These are phyloP conservation scores for Plasmodium cynomolgi DNA, from an alignment of 169 alveolate species.

Conservation along the genomic window DNA sequence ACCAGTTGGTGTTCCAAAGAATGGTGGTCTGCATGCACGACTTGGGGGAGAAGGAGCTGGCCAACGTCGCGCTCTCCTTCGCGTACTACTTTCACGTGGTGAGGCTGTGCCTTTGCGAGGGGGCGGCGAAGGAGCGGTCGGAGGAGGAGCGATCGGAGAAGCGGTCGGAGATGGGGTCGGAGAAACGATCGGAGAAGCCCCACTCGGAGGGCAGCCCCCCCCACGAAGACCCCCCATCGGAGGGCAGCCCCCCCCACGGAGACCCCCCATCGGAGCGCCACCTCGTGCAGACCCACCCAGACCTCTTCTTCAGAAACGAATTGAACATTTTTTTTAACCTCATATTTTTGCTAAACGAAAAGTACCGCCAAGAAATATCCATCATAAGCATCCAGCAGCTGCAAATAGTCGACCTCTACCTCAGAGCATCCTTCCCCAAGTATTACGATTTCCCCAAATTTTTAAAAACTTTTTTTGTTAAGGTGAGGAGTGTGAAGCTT, in stretches of 20 bases:
- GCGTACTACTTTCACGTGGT: slow-evolving; percentile 57
- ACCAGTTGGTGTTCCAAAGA: slow-evolving; percentile 30
- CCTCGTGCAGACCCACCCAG: neutral
- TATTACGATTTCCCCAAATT: slow-evolving; percentile 32
- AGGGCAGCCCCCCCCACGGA: neutral
- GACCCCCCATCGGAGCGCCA: neutral
- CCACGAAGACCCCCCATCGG: neutral
- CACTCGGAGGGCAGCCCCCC: neutral
- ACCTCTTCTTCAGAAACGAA: slow-evolving; percentile 52
- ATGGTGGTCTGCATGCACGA: slow-evolving; percentile 40
- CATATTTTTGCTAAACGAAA: slow-evolving; percentile 58
- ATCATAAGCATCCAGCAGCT: slow-evolving; percentile 57
- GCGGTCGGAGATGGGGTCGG: neutral
- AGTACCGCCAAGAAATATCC: slow-evolving; percentile 37
- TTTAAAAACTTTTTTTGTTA: slow-evolving; percentile 33
- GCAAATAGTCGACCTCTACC: slow-evolving; percentile 58
- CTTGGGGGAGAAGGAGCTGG: slow-evolving; percentile 56
- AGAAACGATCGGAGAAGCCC: neutral
- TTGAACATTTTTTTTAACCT: slow-evolving; percentile 61
- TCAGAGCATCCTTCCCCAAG: slow-evolving; percentile 32
- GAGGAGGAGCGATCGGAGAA: neutral
- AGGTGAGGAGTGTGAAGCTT: slow-evolving; percentile 37
- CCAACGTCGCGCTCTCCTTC: slow-evolving; percentile 44
- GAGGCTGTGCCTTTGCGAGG: neutral
- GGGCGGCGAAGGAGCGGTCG: neutral